Conservation (phyloP, 768 basidiomycete species). For the Tubosaeta brunneosetosa region DNA sequence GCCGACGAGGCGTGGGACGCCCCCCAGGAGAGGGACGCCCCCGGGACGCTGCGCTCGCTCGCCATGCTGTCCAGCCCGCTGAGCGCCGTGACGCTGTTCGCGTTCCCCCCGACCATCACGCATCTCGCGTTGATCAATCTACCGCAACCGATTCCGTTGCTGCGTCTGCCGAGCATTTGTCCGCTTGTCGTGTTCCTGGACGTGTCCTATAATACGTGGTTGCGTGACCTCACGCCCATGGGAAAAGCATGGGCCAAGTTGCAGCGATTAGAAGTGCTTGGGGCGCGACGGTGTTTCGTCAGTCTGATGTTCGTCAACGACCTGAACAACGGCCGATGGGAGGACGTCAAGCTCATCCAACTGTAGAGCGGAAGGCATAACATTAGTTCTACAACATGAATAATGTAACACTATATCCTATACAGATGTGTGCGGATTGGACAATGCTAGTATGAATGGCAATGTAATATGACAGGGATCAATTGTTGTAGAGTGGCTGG, state of each 20-base stretch:
- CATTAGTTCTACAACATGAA: constrained; percentile 19
- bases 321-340: constrained; percentile 62
- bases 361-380: constrained; percentile 10
- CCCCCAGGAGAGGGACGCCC: constrained; percentile 29
- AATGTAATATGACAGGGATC: constrained; percentile 6
- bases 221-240: constrained; percentile 33
- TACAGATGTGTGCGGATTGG: constrained; percentile 13
- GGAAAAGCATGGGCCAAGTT: constrained; percentile 57
- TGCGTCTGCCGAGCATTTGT: constrained; percentile 53
- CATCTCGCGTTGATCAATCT: constrained; percentile 56
- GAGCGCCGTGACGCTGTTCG: constrained; percentile 39
- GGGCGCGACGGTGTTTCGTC: constrained; percentile 50
- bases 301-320: constrained; percentile 37
- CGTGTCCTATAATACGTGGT: constrained; percentile 61
- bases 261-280: constrained; percentile 49
- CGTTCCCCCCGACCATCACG: constrained; percentile 62
- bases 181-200: constrained; percentile 63
- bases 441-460: constrained; percentile 13
- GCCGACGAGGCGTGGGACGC: constrained; percentile 39
- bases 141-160: constrained; percentile 43
- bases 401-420: constrained; percentile 25
- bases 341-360: constrained; percentile 51
- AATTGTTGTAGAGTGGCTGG: background rate
- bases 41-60: constrained; percentile 39
- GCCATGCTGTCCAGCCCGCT: constrained; percentile 49